phyloP scores from a whole-genome alignment of 1,284 basidiomycete species.

The Pyrrhoderma noxium region DNA sequence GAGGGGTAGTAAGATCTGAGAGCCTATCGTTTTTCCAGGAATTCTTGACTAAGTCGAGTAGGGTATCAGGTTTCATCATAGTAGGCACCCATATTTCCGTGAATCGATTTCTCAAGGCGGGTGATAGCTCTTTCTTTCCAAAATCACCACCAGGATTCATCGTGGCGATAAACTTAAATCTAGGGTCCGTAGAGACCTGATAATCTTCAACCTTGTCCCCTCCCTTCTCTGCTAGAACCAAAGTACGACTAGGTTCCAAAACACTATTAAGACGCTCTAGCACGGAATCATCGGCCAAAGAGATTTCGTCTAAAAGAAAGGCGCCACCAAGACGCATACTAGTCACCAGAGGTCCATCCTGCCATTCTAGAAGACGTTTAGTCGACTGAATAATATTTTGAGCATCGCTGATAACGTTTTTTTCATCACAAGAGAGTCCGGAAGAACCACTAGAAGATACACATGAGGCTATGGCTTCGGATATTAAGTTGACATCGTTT shows the following conservation, averaged over 20 bases:
- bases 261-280: slow-evolving; percentile 97
- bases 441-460: not conserved
- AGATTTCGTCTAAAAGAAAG: slow-evolving; percentile 95
- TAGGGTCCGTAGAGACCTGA: slow-evolving; percentile 53
- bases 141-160: slow-evolving; percentile 99
- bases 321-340: slow-evolving; percentile 87
- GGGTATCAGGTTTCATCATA: slow-evolving; percentile 70
- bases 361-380: slow-evolving; percentile 91
- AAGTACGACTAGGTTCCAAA: slow-evolving; percentile 82
- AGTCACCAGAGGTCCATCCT: slow-evolving; percentile 89
- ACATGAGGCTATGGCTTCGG: slow-evolving; percentile 32
- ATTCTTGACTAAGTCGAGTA: slow-evolving; percentile 72
- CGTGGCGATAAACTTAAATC: slow-evolving; percentile 91
- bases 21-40: slow-evolving; percentile 65
- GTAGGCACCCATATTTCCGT: slow-evolving; percentile 99
- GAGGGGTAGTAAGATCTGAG: slow-evolving; percentile 47
- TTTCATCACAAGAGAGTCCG: slow-evolving; percentile 24
- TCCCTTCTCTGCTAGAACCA: slow-evolving; percentile 91
- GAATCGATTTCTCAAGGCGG: slow-evolving; percentile 94
- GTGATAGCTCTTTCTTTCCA: slow-evolving; percentile 98
- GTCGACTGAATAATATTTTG: slow-evolving; percentile 25
- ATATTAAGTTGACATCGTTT: slow-evolving; percentile 23
- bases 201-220: slow-evolving; percentile 68
- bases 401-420: slow-evolving; percentile 22
- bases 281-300: slow-evolving; percentile 96